Conservation (phyloP, 345 rosid genomes). For the Syzygium grande region DNA sequence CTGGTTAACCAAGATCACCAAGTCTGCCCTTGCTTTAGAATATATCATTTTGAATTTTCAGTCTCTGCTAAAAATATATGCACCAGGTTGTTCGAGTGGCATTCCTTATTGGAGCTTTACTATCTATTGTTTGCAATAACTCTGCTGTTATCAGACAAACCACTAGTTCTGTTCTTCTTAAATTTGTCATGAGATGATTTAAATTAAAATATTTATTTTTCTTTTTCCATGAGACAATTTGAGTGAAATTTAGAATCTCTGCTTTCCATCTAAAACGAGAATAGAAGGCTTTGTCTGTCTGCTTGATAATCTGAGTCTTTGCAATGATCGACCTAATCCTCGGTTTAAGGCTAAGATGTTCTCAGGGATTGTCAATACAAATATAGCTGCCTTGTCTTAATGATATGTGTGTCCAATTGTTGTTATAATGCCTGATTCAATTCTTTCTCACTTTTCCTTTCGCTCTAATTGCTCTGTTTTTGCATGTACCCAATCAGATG, state of each 20-base stretch:
- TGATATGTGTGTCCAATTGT: background rate
- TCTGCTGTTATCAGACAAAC: background rate
- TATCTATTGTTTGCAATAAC: background rate
- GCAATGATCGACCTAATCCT: background rate
- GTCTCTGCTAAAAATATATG: background rate
- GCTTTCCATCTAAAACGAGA: background rate
- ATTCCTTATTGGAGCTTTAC: background rate
- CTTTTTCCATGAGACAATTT: background rate
- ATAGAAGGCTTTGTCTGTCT: background rate
- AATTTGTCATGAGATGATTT: background rate
- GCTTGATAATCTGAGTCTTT: background rate
- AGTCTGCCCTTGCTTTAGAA: background rate
- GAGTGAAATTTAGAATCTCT: background rate
- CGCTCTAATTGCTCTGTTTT: background rate
- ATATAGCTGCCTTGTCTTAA: background rate
- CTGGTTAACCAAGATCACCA: background rate
- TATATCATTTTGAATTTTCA: background rate
- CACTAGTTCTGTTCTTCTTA: background rate
- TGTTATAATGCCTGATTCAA: background rate
- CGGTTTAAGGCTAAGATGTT: background rate
- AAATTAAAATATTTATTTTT: background rate
- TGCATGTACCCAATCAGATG: constrained; percentile 5
- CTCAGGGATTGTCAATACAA: background rate
- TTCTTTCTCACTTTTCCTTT: background rate
- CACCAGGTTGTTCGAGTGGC: background rate